A percentile compares a stretch with the other conserved stretches of the same genome.
Evolutionary conservation across 1,284 basidiomycete species (phyloP).

Genomic region (Ganoderma boninense): DNA sequence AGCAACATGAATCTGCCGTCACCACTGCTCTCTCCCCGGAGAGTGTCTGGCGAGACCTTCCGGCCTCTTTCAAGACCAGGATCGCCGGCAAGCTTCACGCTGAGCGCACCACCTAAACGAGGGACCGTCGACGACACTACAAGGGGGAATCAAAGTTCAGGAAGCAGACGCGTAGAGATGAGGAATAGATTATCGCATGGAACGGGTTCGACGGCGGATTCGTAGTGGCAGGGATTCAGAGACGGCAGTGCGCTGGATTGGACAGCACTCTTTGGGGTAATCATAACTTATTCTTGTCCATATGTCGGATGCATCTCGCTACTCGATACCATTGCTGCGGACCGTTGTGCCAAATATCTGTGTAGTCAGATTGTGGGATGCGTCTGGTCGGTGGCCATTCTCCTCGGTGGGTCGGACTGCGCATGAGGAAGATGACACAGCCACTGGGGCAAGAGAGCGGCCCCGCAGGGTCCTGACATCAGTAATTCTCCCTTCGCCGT

Average conservation of each 20-base stretch:
- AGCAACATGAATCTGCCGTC: neutral
- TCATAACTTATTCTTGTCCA: conserved; percentile 14
- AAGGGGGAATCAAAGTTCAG: conserved; percentile 14
- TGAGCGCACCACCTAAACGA: conserved; percentile 32
- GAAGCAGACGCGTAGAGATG: conserved; percentile 35
- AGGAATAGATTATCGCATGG: conserved; percentile 30
- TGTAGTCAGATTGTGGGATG: neutral
- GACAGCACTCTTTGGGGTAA: neutral
- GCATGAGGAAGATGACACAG: conserved; percentile 13
- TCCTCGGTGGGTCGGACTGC: neutral
- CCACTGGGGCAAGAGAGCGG: neutral
- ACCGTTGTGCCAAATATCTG: neutral
- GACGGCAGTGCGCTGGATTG: neutral
- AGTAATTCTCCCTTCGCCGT: neutral
- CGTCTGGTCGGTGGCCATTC: no score
- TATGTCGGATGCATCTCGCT: neutral
- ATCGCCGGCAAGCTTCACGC: neutral
- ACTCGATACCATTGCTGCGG: neutral
- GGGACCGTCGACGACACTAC: conserved; percentile 23
- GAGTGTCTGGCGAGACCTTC: neutral
- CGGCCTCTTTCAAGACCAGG: neutral
- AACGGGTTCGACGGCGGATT: neutral
- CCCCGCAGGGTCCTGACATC: conserved; percentile 3
- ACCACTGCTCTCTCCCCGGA: neutral
- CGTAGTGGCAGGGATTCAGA: neutral